Conservation (phyloP, 2,329 filamentous ascomycete genomes). For the Neofusicoccum kwambonambiense region DNA sequence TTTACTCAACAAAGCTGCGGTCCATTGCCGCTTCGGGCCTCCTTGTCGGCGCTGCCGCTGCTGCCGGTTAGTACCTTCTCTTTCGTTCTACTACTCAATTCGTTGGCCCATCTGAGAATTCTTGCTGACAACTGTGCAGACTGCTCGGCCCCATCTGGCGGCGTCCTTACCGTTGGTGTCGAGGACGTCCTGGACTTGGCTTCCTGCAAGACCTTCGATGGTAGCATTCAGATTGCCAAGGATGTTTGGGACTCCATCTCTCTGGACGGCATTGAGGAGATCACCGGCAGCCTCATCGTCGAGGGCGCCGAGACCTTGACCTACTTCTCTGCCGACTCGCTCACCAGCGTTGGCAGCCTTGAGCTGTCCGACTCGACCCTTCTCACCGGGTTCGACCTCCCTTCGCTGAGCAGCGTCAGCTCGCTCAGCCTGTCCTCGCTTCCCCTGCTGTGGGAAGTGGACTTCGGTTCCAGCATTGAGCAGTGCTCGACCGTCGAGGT, state of each 20-base stretch:
- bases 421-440: conserved; percentile 8
- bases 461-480: conserved; percentile 4
- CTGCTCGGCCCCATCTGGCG: conserved; percentile 7
- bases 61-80: not conserved
- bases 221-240: conserved; percentile 27
- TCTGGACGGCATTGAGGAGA: conserved; percentile 12
- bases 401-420: conserved; percentile 4
- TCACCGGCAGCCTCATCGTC: conserved; percentile 7
- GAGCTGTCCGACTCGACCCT: not conserved
- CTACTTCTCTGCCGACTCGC: conserved; percentile 3
- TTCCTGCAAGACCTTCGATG: conserved; percentile 8
- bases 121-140: not conserved
- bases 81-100: not conserved
- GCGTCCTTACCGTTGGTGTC: not conserved
- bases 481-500: conserved; percentile 1
- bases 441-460: conserved; percentile 12
- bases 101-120: no score
- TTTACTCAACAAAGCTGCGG: conserved; percentile 4
- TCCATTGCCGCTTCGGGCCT: conserved; percentile 13
- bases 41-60: not conserved
- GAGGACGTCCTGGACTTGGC: not conserved
- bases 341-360: conserved; percentile 1
- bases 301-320: conserved; percentile 5
- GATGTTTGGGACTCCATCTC: conserved; percentile 3
- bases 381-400: conserved; percentile 1